A percentile compares a stretch with the other conserved stretches of the same genome.
Conservation (phyloP, 352 stramenopile species). For the Pythium myriotylum region DNA sequence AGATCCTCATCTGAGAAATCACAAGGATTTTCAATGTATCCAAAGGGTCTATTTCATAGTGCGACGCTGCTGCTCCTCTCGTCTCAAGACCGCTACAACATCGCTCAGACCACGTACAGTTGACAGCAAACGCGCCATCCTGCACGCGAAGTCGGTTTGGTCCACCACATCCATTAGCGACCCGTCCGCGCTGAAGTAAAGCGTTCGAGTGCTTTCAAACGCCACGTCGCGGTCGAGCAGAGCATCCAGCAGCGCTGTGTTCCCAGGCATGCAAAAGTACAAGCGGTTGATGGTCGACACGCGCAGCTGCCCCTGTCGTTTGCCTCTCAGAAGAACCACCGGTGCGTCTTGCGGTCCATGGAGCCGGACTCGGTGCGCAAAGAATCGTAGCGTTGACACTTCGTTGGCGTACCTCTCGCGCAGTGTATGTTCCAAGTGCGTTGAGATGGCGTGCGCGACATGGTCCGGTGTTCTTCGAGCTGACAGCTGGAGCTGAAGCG, state of each 20-base stretch:
- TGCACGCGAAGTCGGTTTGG: conserved; percentile 7
- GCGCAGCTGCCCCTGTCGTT: not conserved
- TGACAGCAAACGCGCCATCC: too few relatives aligned
- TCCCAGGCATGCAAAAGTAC: conserved; percentile 3
- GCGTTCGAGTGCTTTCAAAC: not conserved
- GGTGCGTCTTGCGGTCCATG: not conserved
- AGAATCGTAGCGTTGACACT: not conserved
- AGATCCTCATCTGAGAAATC: too few relatives aligned
- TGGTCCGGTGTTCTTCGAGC: not conserved
- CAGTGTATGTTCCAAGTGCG: not conserved
- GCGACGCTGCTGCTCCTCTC: too few relatives aligned
- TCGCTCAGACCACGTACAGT: too few relatives aligned
- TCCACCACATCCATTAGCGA: not conserved
- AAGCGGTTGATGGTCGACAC: not conserved
- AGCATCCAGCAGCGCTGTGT: conserved; percentile 1
- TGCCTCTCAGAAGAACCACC: not conserved
- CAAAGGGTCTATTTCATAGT: too few relatives aligned
- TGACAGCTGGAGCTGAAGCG: not conserved
- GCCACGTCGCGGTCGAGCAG: conserved; percentile 1
- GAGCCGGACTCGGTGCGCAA: not conserved
- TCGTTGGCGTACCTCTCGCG: not conserved
- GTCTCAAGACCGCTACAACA: too few relatives aligned
- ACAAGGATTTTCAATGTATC: too few relatives aligned
- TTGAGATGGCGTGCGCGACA: not conserved
- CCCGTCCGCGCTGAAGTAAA: conserved; percentile 1